Evolutionary conservation across 495 filamentous ascomycete species (phyloP).

Genomic region (Penicillium egyptiacum): DNA sequence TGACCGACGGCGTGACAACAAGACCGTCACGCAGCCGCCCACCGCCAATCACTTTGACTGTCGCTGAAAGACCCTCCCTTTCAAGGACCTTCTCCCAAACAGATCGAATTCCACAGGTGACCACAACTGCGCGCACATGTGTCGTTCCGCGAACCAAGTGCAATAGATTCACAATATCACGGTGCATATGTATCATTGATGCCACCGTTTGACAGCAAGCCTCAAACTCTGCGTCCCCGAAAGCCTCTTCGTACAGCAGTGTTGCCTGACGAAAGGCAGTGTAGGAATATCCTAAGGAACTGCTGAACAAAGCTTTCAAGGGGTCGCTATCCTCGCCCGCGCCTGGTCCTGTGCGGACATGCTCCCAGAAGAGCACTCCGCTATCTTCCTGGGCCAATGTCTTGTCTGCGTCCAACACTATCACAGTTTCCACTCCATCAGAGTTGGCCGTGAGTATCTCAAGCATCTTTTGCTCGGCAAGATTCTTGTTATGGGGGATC

Average conservation of each 20-base stretch:
- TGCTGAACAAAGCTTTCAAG: slow-evolving; percentile 51
- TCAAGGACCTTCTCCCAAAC: slow-evolving; percentile 61
- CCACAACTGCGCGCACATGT: slow-evolving; percentile 53
- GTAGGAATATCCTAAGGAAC: slow-evolving; percentile 48
- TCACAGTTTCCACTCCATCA: slow-evolving; percentile 40
- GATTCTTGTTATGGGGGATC: slow-evolving; percentile 40
- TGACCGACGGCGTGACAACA: slow-evolving; percentile 55
- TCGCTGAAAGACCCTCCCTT: slow-evolving; percentile 41
- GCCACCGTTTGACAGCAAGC: slow-evolving; percentile 49
- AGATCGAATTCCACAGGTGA: slow-evolving; percentile 56
- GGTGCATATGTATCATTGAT: slow-evolving; percentile 43
- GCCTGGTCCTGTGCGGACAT: slow-evolving; percentile 13
- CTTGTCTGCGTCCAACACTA: slow-evolving; percentile 60
- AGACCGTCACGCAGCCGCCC: slow-evolving; percentile 51
- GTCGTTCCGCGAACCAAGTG: slow-evolving; percentile 30
- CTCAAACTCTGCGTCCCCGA: slow-evolving; percentile 46
- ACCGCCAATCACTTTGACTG: slow-evolving; percentile 55
- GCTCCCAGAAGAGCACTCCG: slow-evolving; percentile 54
- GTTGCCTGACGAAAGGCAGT: slow-evolving; percentile 54
- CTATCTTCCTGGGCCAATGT: slow-evolving; percentile 58
- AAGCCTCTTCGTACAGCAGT: slow-evolving; percentile 55
- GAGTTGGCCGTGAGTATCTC: slow-evolving; percentile 24
- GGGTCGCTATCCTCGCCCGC: slow-evolving; percentile 18
- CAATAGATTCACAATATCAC: slow-evolving; percentile 52
- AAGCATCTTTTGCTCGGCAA: slow-evolving; percentile 42